These are phyloP conservation scores for Flaveria trinervia DNA, from an alignment of 129 eudicot species.

Conservation along the genomic window DNA sequence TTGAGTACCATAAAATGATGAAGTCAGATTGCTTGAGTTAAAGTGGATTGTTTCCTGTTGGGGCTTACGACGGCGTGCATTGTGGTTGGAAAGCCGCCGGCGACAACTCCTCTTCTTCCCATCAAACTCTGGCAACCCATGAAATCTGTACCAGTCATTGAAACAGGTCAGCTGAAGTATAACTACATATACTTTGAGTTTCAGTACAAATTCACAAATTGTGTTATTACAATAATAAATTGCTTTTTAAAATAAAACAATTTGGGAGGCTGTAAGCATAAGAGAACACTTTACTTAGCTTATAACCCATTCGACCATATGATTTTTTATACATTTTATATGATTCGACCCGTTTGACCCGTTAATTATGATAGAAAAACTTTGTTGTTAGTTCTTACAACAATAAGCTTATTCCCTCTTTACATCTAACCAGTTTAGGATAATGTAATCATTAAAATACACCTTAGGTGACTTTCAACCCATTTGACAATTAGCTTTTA, in stretches of 20 bases:
- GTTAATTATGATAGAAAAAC: not conserved
- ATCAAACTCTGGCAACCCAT: constrained; percentile 79
- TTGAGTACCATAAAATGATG: constrained; percentile 68
- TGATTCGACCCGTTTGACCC: not conserved
- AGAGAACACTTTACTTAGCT: not conserved
- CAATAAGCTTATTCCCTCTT: not conserved
- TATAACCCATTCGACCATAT: not conserved
- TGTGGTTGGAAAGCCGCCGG: constrained; percentile 87
- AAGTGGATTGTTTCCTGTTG: constrained; percentile 68
- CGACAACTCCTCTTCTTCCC: constrained; percentile 94
- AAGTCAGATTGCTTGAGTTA: constrained; percentile 57
- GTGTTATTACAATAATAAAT: not conserved
- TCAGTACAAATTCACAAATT: not conserved
- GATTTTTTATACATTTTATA: not conserved
- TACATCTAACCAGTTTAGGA: not conserved
- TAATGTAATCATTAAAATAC: constrained; percentile 4
- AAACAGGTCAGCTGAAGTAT: constrained; percentile 3
- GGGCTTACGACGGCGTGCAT: constrained; percentile 94
- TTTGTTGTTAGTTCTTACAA: not conserved
- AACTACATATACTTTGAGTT: not conserved
- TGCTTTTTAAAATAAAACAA: not conserved
- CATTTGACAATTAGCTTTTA: not conserved
- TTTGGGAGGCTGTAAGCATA: not conserved
- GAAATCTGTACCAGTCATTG: constrained; percentile 56
- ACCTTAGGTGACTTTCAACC: not conserved